Evolutionary conservation across 768 basidiomycete genomes (phyloP).

Genomic region (Lactarius sanguifluus): DNA sequence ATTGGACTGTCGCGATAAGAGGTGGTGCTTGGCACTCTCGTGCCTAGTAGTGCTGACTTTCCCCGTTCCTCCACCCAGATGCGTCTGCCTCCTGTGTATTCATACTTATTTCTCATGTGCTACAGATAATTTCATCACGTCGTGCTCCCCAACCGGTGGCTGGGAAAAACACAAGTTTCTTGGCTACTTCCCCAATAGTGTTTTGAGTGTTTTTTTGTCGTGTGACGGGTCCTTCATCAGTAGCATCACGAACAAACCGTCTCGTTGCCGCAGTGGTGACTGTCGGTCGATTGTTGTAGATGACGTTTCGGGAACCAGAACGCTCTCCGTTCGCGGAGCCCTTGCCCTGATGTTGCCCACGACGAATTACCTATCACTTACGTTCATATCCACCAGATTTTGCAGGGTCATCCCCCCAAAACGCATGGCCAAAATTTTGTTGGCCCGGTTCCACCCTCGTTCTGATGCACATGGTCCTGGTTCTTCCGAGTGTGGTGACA

Average conservation of each 20-base stretch:
- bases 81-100: slow-evolving; percentile 1
- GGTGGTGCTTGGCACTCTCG: slow-evolving; percentile 7
- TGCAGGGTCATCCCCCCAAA: slow-evolving; percentile 15
- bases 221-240: not conserved
- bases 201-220: not conserved
- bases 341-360: slow-evolving; percentile 3
- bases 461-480: not conserved
- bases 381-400: slow-evolving; percentile 8
- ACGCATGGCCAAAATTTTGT: slow-evolving; percentile 4
- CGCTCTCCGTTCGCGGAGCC: slow-evolving; percentile 1
- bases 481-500: slow-evolving; percentile 6
- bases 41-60: slow-evolving; percentile 4
- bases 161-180: slow-evolving; percentile 2
- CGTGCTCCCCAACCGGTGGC: slow-evolving; percentile 5
- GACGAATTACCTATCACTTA: slow-evolving; percentile 10
- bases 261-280: not conserved
- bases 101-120: slow-evolving; percentile 12
- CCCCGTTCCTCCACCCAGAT: slow-evolving; percentile 1
- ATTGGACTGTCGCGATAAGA: slow-evolving; percentile 2
- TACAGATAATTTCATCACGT: not conserved
- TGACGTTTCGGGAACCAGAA: not conserved
- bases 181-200: slow-evolving; percentile 1
- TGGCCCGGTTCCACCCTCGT: slow-evolving; percentile 3
- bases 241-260: not conserved
- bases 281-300: not conserved